Percentiles rank a stretch among this genome's conserved stretches.
phyloP scores from a whole-genome alignment of 1,284 basidiomycete species.

The Spongispora temasekensis region DNA sequence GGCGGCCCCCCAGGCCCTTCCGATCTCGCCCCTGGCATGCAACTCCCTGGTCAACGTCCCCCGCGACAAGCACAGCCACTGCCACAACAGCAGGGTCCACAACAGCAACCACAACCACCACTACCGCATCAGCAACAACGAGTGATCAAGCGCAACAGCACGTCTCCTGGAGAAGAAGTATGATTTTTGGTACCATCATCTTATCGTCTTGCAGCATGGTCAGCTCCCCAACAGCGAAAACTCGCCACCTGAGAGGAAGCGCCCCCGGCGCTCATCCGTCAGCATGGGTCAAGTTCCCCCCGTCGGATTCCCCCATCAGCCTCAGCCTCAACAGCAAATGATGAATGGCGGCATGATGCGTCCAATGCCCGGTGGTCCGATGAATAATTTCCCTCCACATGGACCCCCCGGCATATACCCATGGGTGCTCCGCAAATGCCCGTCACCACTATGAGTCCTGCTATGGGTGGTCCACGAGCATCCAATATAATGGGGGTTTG shows the following conservation, averaged over 20 bases:
- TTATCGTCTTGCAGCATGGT: slow-evolving; percentile 44
- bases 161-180: slow-evolving; percentile 72
- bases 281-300: slow-evolving; percentile 40
- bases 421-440: slow-evolving; percentile 29
- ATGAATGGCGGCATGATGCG: slow-evolving; percentile 38
- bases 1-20: slow-evolving; percentile 41
- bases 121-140: slow-evolving; percentile 35
- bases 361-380: slow-evolving; percentile 35
- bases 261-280: slow-evolving; percentile 55
- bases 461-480: slow-evolving; percentile 25
- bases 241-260: slow-evolving; percentile 67
- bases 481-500: slow-evolving; percentile 41
- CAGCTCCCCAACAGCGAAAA: slow-evolving; percentile 53
- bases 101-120: slow-evolving; percentile 18
- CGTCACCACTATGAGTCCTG: slow-evolving; percentile 28
- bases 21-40: slow-evolving; percentile 30
- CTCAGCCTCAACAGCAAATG: slow-evolving; percentile 35
- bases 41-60: slow-evolving; percentile 24
- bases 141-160: slow-evolving; percentile 61
- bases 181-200: slow-evolving; percentile 6
- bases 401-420: slow-evolving; percentile 34
- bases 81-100: slow-evolving; percentile 23
- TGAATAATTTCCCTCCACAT: slow-evolving; percentile 37
- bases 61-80: slow-evolving; percentile 28
- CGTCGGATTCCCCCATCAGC: slow-evolving; percentile 34